Conservation (phyloP, 2,329 filamentous ascomycete genomes). For the Neopestalotiopsis sp. region DNA sequence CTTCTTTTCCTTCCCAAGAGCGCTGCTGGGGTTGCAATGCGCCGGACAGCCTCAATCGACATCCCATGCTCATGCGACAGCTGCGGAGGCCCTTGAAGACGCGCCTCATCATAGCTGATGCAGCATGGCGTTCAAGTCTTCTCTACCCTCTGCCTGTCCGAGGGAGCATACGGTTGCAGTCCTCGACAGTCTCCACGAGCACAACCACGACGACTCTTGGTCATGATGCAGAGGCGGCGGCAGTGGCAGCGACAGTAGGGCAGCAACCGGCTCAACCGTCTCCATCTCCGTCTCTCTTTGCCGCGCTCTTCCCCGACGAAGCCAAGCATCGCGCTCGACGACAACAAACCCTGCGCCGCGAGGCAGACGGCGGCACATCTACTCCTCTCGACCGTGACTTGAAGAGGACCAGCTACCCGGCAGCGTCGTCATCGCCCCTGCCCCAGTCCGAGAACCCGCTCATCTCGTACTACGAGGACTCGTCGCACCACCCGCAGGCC, state of each 20-base stretch:
- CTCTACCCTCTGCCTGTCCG: conserved; percentile 21
- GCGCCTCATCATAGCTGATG: conserved; percentile 34
- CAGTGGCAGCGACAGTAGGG: conserved; percentile 18
- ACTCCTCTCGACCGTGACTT: not conserved
- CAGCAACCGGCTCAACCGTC: not conserved
- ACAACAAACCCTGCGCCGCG: not conserved
- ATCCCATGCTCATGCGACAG: conserved; percentile 41
- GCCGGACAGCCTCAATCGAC: conserved; percentile 30
- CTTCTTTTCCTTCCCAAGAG: not conserved
- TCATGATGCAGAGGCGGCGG: not conserved
- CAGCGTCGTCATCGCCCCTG: not conserved
- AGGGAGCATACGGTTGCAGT: conserved; percentile 25
- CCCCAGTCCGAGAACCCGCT: conserved; percentile 8
- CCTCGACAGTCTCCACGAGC: not conserved
- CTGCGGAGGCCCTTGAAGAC: conserved; percentile 36
- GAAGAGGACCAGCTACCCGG: not conserved
- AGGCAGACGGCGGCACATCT: no score
- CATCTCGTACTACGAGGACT: conserved; percentile 10
- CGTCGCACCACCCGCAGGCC: conserved; percentile 7
- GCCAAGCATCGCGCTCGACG: conserved; percentile 30
- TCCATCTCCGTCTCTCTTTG: conserved; percentile 39
- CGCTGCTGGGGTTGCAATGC: conserved; percentile 29
- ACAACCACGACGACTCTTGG: not conserved
- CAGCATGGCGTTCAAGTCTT: conserved; percentile 31
- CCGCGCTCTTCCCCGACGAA: conserved; percentile 62